phyloP scores from a whole-genome alignment of 441 rosid genomes.

The Jatropha multifida region DNA sequence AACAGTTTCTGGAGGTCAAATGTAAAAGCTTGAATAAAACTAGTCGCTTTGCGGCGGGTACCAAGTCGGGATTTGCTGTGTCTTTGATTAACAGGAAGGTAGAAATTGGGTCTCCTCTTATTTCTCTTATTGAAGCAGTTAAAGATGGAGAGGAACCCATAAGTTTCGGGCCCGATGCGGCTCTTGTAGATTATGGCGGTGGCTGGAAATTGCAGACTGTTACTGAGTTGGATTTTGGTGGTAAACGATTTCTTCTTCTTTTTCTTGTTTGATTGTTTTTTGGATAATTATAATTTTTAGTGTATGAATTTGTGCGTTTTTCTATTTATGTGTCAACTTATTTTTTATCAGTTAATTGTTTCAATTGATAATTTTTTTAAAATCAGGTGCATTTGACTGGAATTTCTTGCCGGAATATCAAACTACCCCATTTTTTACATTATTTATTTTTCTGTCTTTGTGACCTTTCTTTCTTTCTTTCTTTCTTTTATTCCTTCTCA shows the following conservation, averaged over 20 bases:
- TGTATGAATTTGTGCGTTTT: no score
- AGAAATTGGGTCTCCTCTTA: slow-evolving; percentile 38
- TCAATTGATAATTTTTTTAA: no score
- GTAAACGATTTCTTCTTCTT: slow-evolving; percentile 25
- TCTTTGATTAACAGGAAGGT: slow-evolving; percentile 68
- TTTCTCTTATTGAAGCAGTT: slow-evolving; percentile 56
- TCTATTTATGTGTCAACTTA: no score
- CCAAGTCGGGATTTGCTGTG: slow-evolving; percentile 78
- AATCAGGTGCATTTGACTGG: no score
- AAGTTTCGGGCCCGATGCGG: slow-evolving; percentile 70
- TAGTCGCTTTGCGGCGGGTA: slow-evolving; percentile 63
- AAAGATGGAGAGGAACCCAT: slow-evolving; percentile 76
- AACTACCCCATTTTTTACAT: no score
- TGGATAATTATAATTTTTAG: background rate
- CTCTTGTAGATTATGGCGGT: slow-evolving; percentile 61
- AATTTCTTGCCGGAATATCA: no score
- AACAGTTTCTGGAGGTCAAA: slow-evolving; percentile 64
- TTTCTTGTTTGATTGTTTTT: background rate
- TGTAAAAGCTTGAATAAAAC: slow-evolving; percentile 52
- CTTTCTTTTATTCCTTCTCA: no score
- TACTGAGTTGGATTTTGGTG: slow-evolving; percentile 29
- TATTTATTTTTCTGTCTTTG: no score
- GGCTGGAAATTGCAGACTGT: slow-evolving; percentile 3
- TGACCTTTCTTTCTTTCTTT: no score
- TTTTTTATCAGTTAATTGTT: no score